These are phyloP conservation scores for Arthrobotrys sinensis DNA, from an alignment of 2,329 filamentous ascomycete species.

Conservation along the genomic window DNA sequence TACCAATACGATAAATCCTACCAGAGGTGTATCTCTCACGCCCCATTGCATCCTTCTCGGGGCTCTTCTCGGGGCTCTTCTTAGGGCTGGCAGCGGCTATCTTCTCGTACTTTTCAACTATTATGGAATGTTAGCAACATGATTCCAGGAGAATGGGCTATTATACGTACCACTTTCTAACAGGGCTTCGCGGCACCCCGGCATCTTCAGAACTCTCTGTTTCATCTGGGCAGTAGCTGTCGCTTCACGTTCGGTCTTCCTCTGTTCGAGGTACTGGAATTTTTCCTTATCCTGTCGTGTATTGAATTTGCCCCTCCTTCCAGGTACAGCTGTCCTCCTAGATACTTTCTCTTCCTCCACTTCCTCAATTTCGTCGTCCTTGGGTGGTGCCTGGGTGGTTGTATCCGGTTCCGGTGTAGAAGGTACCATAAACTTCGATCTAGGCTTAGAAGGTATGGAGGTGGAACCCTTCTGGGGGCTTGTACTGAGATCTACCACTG, in stretches of 20 bases:
- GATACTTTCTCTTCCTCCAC: constrained; percentile 2
- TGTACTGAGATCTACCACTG: constrained; percentile 8
- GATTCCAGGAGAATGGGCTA: not conserved
- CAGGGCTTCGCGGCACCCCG: not conserved
- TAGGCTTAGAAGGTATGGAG: not conserved
- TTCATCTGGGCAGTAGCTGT: not conserved
- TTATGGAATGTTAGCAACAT: not conserved
- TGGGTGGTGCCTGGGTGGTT: not conserved
- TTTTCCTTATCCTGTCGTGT: constrained; percentile 31
- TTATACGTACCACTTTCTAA: constrained; percentile 29
- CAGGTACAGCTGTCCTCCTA: not conserved
- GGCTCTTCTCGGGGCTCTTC: constrained; percentile 21
- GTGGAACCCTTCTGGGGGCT: constrained; percentile 5
- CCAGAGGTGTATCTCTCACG: constrained; percentile 31
- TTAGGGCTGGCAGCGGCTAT: constrained; percentile 28
- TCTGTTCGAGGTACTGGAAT: constrained; percentile 28
- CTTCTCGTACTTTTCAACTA: constrained; percentile 49
- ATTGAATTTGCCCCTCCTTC: constrained; percentile 46
- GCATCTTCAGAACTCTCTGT: not conserved
- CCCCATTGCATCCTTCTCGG: constrained; percentile 23
- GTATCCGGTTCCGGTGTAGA: constrained; percentile 14
- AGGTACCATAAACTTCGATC: not conserved
- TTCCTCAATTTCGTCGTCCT: constrained; percentile 15
- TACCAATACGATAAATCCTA: constrained; percentile 6
- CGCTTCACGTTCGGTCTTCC: constrained; percentile 16